Conservation (phyloP, 2,329 filamentous ascomycete genomes). For the Aspergillus udagawae region DNA sequence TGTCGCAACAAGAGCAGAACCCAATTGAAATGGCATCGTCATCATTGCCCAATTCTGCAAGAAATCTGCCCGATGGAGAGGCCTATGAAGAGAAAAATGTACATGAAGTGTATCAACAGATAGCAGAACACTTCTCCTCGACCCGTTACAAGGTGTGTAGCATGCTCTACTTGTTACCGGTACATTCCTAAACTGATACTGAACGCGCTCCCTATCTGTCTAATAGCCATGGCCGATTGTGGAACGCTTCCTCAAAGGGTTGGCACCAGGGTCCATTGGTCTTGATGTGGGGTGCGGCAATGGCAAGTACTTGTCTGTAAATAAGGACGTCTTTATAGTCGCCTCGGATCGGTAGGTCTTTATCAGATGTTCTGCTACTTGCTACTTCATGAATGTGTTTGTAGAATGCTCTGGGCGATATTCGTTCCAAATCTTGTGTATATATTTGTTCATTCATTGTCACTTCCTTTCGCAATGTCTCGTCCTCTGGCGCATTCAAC, state of each 20-base stretch:
- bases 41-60: not conserved
- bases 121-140: conserved; percentile 47
- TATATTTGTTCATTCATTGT: not conserved
- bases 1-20: not conserved
- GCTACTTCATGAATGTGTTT: conserved; percentile 5
- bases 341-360: conserved; percentile 72
- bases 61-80: conserved; percentile 14
- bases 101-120: conserved; percentile 75
- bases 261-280: conserved; percentile 69
- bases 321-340: conserved; percentile 71
- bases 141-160: conserved; percentile 57
- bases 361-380: conserved; percentile 8
- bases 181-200: not conserved
- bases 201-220: not conserved
- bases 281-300: conserved; percentile 95
- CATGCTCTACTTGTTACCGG: conserved; percentile 13
- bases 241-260: conserved; percentile 66
- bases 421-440: not conserved
- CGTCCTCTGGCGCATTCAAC: not conserved
- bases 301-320: conserved; percentile 87
- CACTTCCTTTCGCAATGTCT: not conserved
- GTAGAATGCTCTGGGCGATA: conserved; percentile 1
- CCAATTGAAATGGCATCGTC: conserved; percentile 9
- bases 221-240: conserved; percentile 84
- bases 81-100: conserved; percentile 82